Evolutionary conservation across 2,329 filamentous ascomycete genomes (phyloP), one percentile per base, ranked within the genome.

Genomic region (Fusarium subtropicale): DNA sequence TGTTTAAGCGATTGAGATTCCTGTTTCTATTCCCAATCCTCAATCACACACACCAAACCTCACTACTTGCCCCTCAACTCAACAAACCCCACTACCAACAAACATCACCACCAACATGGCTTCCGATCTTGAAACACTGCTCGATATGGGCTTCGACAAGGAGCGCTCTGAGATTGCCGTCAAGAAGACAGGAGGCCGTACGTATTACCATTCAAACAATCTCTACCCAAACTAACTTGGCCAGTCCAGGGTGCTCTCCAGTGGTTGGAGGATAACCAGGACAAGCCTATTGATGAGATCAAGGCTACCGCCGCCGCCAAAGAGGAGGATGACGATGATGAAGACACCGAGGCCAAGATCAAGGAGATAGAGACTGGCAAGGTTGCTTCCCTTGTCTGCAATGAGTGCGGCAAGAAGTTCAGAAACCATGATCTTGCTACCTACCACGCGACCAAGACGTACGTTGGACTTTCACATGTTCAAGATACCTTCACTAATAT

Each of bases 381-480:
- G 58, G 92, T 94, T 58, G 88, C 89, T 75, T 97, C 93, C 50
- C 88, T 98, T 57, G 87, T 97, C 52, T 99, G 96, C 86, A 96
- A 97, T 70, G 95, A 97, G 59, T 99, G 96, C 77, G 91, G 92
- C 76, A 97, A 97, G 86, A 91, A 90, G 77, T 97, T 99, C 81
- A 87, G 92, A 71, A 93, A 89, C 75, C 88, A 91, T 69, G 89
- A 90, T 28, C 88, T 95, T 71, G 96, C 94, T 12, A 91, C 95
- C 75, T 97, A 93, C 78, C 96, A 99, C 78, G 96, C 94, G 33
- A 89, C 89, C 75, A 97, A 97, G 82, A 95, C 93, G 82, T 91
- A 78, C 66, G 87, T 79, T 22, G 36, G 10, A 12, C 20, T 13
- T 18, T 10, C 12, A 3, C 13, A 51, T 15, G 9, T 15, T 20